Evolutionary conservation across 2,329 filamentous ascomycete genomes (phyloP), one percentile per base, ranked within the genome.

Genomic region (Fonsecaea erecta): DNA sequence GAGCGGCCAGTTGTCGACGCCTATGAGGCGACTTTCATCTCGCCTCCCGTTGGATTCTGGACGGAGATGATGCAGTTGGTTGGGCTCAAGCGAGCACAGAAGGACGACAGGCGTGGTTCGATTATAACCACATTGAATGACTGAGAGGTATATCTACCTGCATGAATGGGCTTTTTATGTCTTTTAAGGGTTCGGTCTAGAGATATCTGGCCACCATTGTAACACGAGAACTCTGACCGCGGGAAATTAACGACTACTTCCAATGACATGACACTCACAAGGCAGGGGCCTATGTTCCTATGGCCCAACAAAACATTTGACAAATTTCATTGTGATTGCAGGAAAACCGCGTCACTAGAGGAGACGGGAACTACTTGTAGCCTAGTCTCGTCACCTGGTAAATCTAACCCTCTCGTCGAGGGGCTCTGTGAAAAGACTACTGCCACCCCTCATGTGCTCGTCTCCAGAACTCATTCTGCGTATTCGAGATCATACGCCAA

Each of bases 1-100:
- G 82, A 89, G 71, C 78, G 82, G n/a, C 85, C 85, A 24, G 71
- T 80, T 24, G 84, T 88, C 62, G 86, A 88, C 64, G 80, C 80
- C 0, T 87, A 88, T 67, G 85, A 87, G 73, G 79, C 76, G 8
- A 78, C 78, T 18, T 84, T 88, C 69, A 75, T 77, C 6, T 75
- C 79, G 8, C 77, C 79, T 9, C 81, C 84, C 0, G 74, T 81
- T n/a, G 71, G 68, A 12, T 72, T 72, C 43, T 70, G 71, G 70
- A 68, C 61, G 3, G 71, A 71, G 54, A 68, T 71, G 61, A 6
- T 64, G 24, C 70, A 71, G 43, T 24, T 72, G 48, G 48, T 70
- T n/a, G 70, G 70, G 0, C 26, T 70, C 40, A 64, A 57, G 26
- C 55, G 67, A 21, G 54, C 51, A n/a, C 61, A 53, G 30, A 65